Evolutionary conservation across 306 rosid species (phyloP).

Genomic region (Quercus gilva): DNA sequence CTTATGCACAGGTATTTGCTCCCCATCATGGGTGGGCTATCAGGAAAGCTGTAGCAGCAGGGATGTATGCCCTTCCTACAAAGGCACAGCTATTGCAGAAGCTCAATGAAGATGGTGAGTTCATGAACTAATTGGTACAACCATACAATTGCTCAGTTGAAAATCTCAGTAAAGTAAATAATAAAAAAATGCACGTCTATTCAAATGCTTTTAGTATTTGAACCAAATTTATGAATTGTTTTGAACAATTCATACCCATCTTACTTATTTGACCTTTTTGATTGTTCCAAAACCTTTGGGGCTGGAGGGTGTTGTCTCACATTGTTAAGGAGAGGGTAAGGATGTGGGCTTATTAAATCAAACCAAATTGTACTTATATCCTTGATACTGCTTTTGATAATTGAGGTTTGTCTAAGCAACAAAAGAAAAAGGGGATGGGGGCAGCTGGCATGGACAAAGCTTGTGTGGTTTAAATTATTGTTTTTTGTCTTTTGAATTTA

Average conservation of each 20-base stretch:
- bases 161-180: background rate
- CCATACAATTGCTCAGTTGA: conserved; percentile 7
- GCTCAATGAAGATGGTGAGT: conserved; percentile 91
- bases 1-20: conserved; percentile 75
- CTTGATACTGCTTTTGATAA: background rate
- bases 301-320: too few species aligned
- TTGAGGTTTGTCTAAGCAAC: background rate
- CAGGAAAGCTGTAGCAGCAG: conserved; percentile 86
- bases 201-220: background rate
- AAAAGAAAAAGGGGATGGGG: background rate
- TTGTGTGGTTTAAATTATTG: conserved; percentile 9
- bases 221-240: background rate
- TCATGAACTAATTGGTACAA: background rate
- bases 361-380: background rate
- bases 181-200: background rate
- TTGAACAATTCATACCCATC: background rate
- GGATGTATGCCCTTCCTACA: conserved; percentile 89
- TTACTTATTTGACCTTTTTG: background rate
- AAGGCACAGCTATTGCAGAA: conserved; percentile 57
- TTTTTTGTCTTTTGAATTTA: background rate
- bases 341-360: background rate
- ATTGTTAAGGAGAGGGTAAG: too few species aligned
- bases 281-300: background rate
- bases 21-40: conserved; percentile 92
- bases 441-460: background rate